Percentiles rank a stretch among this genome's conserved stretches.
Conservation (phyloP, 2,329 filamentous ascomycete species). For the Talaromyces sp. region DNA sequence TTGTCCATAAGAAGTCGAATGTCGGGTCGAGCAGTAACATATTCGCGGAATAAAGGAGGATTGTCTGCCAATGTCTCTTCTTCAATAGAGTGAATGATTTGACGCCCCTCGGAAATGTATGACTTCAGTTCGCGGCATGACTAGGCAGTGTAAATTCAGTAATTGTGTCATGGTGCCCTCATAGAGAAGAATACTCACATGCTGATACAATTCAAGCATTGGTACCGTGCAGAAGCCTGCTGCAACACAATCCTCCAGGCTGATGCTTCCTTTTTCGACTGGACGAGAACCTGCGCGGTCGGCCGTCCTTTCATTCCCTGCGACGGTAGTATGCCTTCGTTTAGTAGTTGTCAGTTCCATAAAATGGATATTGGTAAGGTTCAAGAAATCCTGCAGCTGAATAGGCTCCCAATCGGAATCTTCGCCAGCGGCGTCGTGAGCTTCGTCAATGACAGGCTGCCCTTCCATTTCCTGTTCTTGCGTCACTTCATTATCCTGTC, state of each 20-base stretch:
- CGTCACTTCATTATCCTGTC: constrained; percentile 15
- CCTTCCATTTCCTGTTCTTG: constrained; percentile 37
- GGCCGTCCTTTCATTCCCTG: constrained; percentile 42
- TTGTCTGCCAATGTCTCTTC: constrained; percentile 85
- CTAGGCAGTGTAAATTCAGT: constrained; percentile 29
- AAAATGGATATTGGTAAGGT: constrained; percentile 94
- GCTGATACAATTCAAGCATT: constrained; percentile 90
- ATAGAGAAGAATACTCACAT: constrained; percentile 52
- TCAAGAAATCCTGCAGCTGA: constrained; percentile 85
- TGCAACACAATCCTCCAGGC: constrained; percentile 74
- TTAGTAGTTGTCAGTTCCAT: constrained; percentile 99
- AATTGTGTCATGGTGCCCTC: neutral
- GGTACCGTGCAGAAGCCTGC: constrained; percentile 88
- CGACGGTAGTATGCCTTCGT: constrained; percentile 75
- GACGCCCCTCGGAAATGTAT: constrained; percentile 89
- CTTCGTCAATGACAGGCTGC: constrained; percentile 46
- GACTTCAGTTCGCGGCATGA: constrained; percentile 94
- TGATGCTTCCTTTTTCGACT: constrained; percentile 25
- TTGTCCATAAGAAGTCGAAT: constrained; percentile 87
- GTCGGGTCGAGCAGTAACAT: constrained; percentile 78
- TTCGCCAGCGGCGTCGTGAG: constrained; percentile 42
- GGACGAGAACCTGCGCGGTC: constrained; percentile 23
- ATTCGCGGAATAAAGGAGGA: constrained; percentile 86
- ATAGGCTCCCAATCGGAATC: constrained; percentile 59
- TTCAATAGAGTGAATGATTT: constrained; percentile 88